These are phyloP conservation scores for Sporothrix globosa DNA, from an alignment of 2,329 filamentous ascomycete species.

Conservation along the genomic window DNA sequence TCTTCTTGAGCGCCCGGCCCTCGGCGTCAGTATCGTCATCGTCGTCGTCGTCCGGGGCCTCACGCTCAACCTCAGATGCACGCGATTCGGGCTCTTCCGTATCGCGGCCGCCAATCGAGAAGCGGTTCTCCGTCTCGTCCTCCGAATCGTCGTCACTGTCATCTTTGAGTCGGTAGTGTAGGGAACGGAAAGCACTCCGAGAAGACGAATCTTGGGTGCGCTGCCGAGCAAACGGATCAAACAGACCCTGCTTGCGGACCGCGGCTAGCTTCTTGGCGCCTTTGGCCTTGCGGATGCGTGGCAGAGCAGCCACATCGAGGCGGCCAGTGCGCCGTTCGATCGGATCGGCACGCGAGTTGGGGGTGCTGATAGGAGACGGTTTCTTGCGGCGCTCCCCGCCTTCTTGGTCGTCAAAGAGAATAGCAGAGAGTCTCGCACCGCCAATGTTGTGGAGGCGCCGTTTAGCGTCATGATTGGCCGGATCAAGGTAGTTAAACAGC, in stretches of 20 bases:
- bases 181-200: constrained; percentile 69
- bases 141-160: constrained; percentile 84
- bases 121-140: constrained; percentile 66
- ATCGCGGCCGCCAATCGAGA: constrained; percentile 11
- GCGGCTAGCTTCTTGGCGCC: constrained; percentile 53
- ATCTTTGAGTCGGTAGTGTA: constrained; percentile 78
- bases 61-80: constrained; percentile 21
- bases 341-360: constrained; percentile 64
- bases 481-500: constrained; percentile 80
- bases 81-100: constrained; percentile 82
- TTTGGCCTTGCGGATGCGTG: constrained; percentile 74
- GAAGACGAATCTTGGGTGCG: constrained; percentile 52
- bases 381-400: constrained; percentile 56
- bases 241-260: constrained; percentile 64
- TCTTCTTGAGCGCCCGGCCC: constrained; percentile 63
- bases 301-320: constrained; percentile 66
- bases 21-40: constrained; percentile 70
- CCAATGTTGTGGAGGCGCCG: constrained; percentile 77
- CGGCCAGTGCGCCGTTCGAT: constrained; percentile 63
- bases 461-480: constrained; percentile 76
- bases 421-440: constrained; percentile 59
- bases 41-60: constrained; percentile 29
- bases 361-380: constrained; percentile 62
- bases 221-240: constrained; percentile 67
- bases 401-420: constrained; percentile 57